phyloP scores from a whole-genome alignment of 1,284 basidiomycete genomes.

The Moesziomyces globuligerus region DNA sequence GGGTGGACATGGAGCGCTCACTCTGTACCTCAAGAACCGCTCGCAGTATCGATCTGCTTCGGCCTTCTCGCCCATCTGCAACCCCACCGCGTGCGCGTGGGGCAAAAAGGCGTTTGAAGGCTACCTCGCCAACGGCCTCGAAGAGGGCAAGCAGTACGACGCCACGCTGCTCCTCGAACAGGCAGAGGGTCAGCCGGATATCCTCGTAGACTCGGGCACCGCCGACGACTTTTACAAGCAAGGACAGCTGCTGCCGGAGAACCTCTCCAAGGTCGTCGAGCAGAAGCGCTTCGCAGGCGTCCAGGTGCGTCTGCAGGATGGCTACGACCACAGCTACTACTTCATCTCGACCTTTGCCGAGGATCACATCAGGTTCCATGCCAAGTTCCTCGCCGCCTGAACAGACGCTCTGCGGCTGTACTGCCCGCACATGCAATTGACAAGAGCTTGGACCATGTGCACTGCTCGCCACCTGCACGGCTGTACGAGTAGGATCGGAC shows the following conservation, averaged over 20 bases:
- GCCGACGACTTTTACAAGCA: slow-evolving; percentile 86
- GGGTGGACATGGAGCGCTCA: slow-evolving; percentile 96
- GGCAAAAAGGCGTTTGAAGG: slow-evolving; percentile 90
- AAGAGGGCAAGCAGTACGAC: slow-evolving; percentile 84
- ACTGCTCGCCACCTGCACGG: no score
- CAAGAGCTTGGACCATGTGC: no score
- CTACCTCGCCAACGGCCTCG: slow-evolving; percentile 78
- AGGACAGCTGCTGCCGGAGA: slow-evolving; percentile 86
- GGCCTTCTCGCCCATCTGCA: slow-evolving; percentile 90
- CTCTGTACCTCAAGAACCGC: slow-evolving; percentile 82
- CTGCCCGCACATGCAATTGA: no score
- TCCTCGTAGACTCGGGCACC: slow-evolving; percentile 72
- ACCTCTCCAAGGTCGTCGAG: slow-evolving; percentile 81
- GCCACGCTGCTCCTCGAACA: slow-evolving; percentile 83
- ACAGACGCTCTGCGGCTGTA: no score
- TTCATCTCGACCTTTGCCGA: slow-evolving; percentile 76
- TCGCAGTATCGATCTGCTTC: slow-evolving; percentile 82
- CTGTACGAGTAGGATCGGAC: no score
- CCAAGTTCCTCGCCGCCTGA: slow-evolving; percentile 55
- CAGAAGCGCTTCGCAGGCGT: slow-evolving; percentile 78
- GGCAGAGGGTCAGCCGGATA: slow-evolving; percentile 70
- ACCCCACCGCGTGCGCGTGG: slow-evolving; percentile 89
- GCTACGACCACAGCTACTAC: slow-evolving; percentile 80
- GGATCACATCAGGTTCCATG: slow-evolving; percentile 65
- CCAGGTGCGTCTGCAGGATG: slow-evolving; percentile 84